These are phyloP conservation scores for Pneumocystis canis DNA, from an alignment of 1,139 yeast genomes.

Conservation along the genomic window DNA sequence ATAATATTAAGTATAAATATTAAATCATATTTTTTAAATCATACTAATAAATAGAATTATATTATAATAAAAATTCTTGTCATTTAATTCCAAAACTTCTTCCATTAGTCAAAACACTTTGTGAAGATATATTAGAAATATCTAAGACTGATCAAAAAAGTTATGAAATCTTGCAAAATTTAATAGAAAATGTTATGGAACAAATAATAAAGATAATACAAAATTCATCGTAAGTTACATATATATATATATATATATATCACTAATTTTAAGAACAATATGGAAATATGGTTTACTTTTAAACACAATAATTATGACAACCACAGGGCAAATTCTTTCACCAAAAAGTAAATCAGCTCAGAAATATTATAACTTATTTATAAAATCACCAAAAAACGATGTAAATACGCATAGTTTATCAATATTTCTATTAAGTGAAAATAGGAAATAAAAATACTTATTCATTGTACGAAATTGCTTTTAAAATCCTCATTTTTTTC, in stretches of 20 bases:
- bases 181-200: not conserved
- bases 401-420: not conserved
- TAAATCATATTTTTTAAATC: not conserved
- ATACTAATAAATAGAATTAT: not conserved
- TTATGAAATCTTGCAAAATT: not conserved
- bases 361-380: not conserved
- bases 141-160: not conserved
- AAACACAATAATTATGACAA: not conserved
- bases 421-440: not conserved
- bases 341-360: not conserved
- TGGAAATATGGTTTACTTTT: not conserved
- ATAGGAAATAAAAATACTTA: not conserved
- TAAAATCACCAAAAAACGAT: not conserved
- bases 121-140: not conserved
- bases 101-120: not conserved
- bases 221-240: not conserved
- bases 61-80: not conserved
- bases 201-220: not conserved
- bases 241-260: not conserved
- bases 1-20: not conserved
- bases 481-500: not conserved
- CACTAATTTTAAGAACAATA: not conserved
- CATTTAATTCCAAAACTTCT: not conserved
- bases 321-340: not conserved
- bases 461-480: not conserved